Conservation (phyloP, 305 asterid species). For the Fraxinus nigra region DNA sequence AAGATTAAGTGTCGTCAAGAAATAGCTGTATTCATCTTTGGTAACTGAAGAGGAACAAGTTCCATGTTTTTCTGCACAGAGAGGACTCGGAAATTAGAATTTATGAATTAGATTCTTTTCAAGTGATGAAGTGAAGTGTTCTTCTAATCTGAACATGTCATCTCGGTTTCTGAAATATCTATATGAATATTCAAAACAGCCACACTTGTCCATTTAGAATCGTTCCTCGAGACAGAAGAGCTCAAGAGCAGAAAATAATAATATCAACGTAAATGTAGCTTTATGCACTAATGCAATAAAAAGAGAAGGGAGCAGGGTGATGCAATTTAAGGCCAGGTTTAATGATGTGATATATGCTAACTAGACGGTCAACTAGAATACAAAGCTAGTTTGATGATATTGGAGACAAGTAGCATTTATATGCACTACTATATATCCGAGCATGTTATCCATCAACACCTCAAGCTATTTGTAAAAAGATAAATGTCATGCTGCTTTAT, state of each 20-base stretch:
- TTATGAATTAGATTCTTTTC: slow-evolving; percentile 15
- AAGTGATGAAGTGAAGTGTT: background rate
- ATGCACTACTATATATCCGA: background rate
- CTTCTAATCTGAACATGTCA: background rate
- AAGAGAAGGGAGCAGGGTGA: background rate
- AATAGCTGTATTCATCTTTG: slow-evolving; percentile 69
- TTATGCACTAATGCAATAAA: background rate
- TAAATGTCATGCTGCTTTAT: background rate
- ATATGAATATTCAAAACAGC: background rate
- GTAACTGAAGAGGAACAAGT: slow-evolving; percentile 70
- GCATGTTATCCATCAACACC: background rate
- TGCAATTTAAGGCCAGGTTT: background rate
- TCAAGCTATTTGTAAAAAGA: background rate
- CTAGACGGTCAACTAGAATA: background rate
- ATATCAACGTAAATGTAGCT: background rate
- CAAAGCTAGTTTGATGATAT: background rate
- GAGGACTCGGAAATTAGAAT: slow-evolving; percentile 25
- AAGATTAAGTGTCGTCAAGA: slow-evolving; percentile 64
- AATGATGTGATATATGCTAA: background rate
- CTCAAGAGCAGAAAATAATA: background rate
- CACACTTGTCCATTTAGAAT: background rate
- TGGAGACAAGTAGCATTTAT: background rate
- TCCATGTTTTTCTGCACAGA: slow-evolving; percentile 83
- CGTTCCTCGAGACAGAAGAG: background rate
- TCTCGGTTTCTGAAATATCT: background rate